These are phyloP conservation scores for Tagetes erecta DNA, from an alignment of 129 eudicot genomes.

Conservation along the genomic window DNA sequence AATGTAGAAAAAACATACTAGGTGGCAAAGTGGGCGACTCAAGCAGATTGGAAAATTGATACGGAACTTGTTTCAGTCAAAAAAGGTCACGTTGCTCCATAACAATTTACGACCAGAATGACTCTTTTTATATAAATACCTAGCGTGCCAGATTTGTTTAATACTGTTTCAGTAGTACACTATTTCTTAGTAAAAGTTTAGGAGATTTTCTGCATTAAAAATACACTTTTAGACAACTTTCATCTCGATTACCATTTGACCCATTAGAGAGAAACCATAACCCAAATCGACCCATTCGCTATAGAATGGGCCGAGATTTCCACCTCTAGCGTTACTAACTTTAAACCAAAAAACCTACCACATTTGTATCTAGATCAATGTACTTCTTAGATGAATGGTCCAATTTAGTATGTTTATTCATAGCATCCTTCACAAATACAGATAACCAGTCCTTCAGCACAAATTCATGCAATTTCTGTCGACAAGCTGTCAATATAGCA, in stretches of 20 bases:
- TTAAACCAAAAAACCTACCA: slow-evolving; percentile 36
- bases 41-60: not conserved
- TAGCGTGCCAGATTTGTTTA: not conserved
- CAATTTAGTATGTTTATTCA: slow-evolving; percentile 35
- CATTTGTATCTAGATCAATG: slow-evolving; percentile 15
- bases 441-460: slow-evolving; percentile 59
- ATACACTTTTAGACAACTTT: slow-evolving; percentile 4
- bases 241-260: not conserved
- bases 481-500: slow-evolving; percentile 58
- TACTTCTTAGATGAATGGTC: slow-evolving; percentile 32
- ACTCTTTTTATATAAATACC: not conserved
- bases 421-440: slow-evolving; percentile 44
- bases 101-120: not conserved
- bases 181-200: not conserved
- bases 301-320: not conserved
- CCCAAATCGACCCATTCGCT: not conserved
- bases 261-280: not conserved
- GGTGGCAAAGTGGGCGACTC: not conserved
- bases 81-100: slow-evolving; percentile 2
- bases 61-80: not conserved
- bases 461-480: slow-evolving; percentile 71
- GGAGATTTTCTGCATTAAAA: slow-evolving; percentile 14
- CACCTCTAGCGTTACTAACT: not conserved
- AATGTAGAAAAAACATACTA: slow-evolving; percentile 11
- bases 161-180: not conserved